phyloP scores from a whole-genome alignment of 2,329 filamentous ascomycete genomes.

The Colletotrichum aenigma region DNA sequence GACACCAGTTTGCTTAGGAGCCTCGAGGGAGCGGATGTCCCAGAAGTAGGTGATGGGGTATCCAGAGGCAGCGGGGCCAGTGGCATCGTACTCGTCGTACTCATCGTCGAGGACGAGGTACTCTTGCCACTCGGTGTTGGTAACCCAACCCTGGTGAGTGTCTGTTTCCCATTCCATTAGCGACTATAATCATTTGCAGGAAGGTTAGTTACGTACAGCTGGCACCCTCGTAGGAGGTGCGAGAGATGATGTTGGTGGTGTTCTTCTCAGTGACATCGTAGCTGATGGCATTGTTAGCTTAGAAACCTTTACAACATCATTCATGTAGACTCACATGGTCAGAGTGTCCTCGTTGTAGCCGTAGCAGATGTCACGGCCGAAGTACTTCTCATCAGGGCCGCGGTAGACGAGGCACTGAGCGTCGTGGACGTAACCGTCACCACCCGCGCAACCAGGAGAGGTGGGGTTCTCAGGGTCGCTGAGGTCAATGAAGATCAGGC shows the following conservation, averaged over 20 bases:
- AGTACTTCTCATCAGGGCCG: constrained; percentile 48
- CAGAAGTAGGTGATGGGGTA: constrained; percentile 53
- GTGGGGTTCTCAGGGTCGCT: constrained; percentile 53
- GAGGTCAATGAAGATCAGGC: constrained; percentile 60
- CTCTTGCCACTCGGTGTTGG: constrained; percentile 45
- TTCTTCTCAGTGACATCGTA: constrained; percentile 56
- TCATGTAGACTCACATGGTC: constrained; percentile 37
- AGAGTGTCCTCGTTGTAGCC: constrained; percentile 56
- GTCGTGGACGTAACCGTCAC: constrained; percentile 55
- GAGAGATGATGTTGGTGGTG: constrained; percentile 50
- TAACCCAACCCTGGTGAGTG: constrained; percentile 59
- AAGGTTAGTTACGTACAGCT: neutral
- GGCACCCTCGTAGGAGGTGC: constrained; percentile 56
- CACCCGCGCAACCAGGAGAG: constrained; percentile 48
- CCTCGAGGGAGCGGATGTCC: constrained; percentile 45
- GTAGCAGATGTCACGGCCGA: constrained; percentile 54
- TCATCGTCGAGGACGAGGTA: constrained; percentile 40
- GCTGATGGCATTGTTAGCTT: constrained; percentile 27
- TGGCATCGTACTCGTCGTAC: constrained; percentile 49
- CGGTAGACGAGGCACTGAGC: constrained; percentile 55
- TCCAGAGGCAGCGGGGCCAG: constrained; percentile 35
- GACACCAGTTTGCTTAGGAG: constrained; percentile 42
- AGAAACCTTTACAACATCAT: neutral
- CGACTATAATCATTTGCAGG: neutral
- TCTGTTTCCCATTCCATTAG: constrained; percentile 35